A percentile compares a stretch with the other conserved stretches of the same genome.
Conservation (phyloP, 2,329 filamentous ascomycete genomes). For the Beauveria scarabaeidicola region DNA sequence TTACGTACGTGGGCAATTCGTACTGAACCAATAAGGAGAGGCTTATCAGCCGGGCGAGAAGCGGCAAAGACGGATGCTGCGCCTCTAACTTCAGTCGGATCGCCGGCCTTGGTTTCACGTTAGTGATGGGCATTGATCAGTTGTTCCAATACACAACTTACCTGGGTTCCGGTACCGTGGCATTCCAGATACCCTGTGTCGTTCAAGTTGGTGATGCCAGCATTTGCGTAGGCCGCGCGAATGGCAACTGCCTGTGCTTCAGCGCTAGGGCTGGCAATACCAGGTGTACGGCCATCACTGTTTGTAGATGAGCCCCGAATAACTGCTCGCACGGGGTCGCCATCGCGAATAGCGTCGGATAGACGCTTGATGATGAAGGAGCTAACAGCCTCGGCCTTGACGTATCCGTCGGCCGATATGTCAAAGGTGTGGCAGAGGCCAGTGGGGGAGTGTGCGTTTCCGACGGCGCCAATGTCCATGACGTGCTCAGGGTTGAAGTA, state of each 20-base stretch:
- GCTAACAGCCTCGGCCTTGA: constrained; percentile 35
- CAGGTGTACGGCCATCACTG: neutral
- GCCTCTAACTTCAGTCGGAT: constrained; percentile 9
- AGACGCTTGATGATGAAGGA: constrained; percentile 36
- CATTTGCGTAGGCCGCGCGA: neutral
- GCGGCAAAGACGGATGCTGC: constrained; percentile 19
- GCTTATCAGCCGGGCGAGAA: constrained; percentile 6
- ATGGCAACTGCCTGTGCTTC: constrained; percentile 8
- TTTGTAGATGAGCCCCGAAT: constrained; percentile 1
- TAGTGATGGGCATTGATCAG: neutral
- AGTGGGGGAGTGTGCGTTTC: constrained; percentile 24
- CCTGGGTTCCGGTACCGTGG: constrained; percentile 2
- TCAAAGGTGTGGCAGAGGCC: constrained; percentile 26
- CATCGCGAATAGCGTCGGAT: constrained; percentile 27
- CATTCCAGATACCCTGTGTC: neutral
- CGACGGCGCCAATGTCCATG: constrained; percentile 31
- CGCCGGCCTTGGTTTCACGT: neutral
- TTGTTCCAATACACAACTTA: rapidly evolving
- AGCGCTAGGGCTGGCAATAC: constrained; percentile 3
- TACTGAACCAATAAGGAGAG: constrained; percentile 23
- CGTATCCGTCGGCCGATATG: constrained; percentile 34
- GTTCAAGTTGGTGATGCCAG: constrained; percentile 3
- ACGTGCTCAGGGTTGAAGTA: constrained; percentile 36
- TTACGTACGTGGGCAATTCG: neutral
- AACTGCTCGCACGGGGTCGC: constrained; percentile 3